These are phyloP conservation scores for Herpetospermum pedunculosum DNA, from an alignment of 306 rosid genomes.

Conservation along the genomic window DNA sequence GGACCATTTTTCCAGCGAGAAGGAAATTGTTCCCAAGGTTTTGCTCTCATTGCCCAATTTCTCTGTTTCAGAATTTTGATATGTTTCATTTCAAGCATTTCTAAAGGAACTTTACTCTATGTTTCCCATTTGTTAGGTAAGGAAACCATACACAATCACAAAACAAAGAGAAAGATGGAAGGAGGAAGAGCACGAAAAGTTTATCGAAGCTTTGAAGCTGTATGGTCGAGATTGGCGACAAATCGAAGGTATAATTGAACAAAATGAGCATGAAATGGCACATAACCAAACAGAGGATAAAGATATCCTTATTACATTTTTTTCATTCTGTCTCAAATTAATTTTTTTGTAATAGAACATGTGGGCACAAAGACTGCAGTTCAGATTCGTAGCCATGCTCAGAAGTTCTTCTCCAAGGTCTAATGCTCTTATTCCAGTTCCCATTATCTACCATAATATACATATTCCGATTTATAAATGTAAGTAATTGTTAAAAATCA, in stretches of 20 bases:
- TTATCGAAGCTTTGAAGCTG: slow-evolving; percentile 71
- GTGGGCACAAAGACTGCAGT: slow-evolving; percentile 86
- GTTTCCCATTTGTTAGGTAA: slow-evolving; percentile 24
- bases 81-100: neutral
- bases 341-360: slow-evolving; percentile 45
- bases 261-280: neutral
- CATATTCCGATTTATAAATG: slow-evolving; percentile 11
- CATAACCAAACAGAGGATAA: neutral
- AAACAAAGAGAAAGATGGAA: slow-evolving; percentile 88
- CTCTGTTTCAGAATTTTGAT: neutral
- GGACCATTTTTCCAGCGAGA: slow-evolving; percentile 42
- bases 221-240: slow-evolving; percentile 76
- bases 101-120: neutral
- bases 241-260: slow-evolving; percentile 59
- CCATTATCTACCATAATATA: slow-evolving; percentile 22
- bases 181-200: slow-evolving; percentile 74
- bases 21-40: slow-evolving; percentile 57
- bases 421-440: slow-evolving; percentile 20
- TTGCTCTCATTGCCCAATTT: neutral
- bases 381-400: slow-evolving; percentile 98
- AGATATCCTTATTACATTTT: neutral
- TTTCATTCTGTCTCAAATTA: neutral
- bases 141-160: slow-evolving; percentile 77
- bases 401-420: slow-evolving; percentile 90
- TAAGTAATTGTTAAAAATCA: slow-evolving; percentile 12